Percentiles rank a stretch among this genome's conserved stretches.
phyloP scores from a whole-genome alignment of 164 flowering plant species.

The Chloranthus sessilifolius region DNA sequence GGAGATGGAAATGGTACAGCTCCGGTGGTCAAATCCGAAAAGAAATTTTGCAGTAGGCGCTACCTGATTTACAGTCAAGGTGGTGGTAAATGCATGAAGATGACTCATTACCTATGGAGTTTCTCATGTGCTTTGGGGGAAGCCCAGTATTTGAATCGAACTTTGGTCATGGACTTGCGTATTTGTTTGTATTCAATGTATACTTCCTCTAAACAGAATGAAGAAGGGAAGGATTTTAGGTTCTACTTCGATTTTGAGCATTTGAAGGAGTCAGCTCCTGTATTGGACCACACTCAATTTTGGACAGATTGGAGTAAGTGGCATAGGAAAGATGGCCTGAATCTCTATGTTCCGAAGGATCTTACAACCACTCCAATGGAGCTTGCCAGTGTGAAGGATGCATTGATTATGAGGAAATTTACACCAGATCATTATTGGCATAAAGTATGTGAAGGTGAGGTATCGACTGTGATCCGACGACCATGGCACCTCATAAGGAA shows the following conservation, averaged over 20 bases:
- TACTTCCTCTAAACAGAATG: slow-evolving; percentile 59
- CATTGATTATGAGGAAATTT: slow-evolving; percentile 86
- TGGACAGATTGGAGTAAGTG: slow-evolving; percentile 79
- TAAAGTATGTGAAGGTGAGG: slow-evolving; percentile 91
- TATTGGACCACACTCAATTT: slow-evolving; percentile 67
- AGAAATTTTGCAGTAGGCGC: slow-evolving; percentile 55
- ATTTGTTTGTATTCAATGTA: slow-evolving; percentile 74
- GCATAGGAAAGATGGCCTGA: slow-evolving; percentile 54
- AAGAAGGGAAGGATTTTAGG: slow-evolving; percentile 92
- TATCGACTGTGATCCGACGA: slow-evolving; percentile 67
- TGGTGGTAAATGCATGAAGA: slow-evolving; percentile 92
- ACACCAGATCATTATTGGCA: slow-evolving; percentile 94
- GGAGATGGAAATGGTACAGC: slow-evolving; percentile 58
- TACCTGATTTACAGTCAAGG: slow-evolving; percentile 72
- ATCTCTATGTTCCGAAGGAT: slow-evolving; percentile 72
- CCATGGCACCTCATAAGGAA: slow-evolving; percentile 94
- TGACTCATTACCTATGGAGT: slow-evolving; percentile 91
- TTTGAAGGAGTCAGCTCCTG: slow-evolving; percentile 69
- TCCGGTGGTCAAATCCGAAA: slow-evolving; percentile 68
- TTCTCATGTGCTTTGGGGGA: slow-evolving; percentile 89
- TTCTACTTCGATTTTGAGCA: slow-evolving; percentile 94
- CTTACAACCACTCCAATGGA: slow-evolving; percentile 73
- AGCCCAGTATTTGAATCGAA: slow-evolving; percentile 89
- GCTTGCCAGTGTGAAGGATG: slow-evolving; percentile 50
- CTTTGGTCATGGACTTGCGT: slow-evolving; percentile 71